Evolutionary conservation across 106 monocot species (phyloP), one percentile per base, ranked within the genome.

Genomic region (Apostasia ramifera): DNA sequence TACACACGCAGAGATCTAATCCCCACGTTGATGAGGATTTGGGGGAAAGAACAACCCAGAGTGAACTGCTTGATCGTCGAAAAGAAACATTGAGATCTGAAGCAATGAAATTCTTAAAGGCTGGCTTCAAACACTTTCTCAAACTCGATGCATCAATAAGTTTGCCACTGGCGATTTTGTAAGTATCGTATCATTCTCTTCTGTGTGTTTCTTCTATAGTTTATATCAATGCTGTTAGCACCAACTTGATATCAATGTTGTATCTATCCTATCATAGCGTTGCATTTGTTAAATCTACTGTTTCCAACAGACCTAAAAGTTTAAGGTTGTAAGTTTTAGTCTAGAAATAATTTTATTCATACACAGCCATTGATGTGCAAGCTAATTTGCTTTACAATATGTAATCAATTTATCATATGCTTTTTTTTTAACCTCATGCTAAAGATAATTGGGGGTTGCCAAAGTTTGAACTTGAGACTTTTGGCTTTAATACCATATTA

Each of bases 101-200:
- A 62, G 55, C 72, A 45, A 52, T 14, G 44, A 72, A 73, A 57
- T 40, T 78, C 12, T 40, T 81, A 55, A 83, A 64, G 76, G 58
- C 76, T 73, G 66, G 67, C 45, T 10, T 76, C 2, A 63, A 62
- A 6, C 66, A 47, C 66, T 88, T 88, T 67, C 63, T 84, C 45
- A 41, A 67, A 46, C 70, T 88, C n/a, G 81, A 88, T 81, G 81
- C 79, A 58, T 78, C 88, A 73, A 76, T 88, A 61, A 79, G 76
- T 53, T 59, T 88, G 15, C 88, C 88, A 70, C 14, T 81, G 6
- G 50, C 79, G 63, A 78, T 88, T 60, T 81, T 88, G 88, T 88
- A 81, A 88, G 88, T 84, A 61, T 55, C 40, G 5, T 65, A 63
- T 63, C 3, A 13, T 65, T 2, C 14, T 47, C 0, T 63, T 6